phyloP scores from a whole-genome alignment of 805 yeast genomes.

The Ogataea philodendri region DNA sequence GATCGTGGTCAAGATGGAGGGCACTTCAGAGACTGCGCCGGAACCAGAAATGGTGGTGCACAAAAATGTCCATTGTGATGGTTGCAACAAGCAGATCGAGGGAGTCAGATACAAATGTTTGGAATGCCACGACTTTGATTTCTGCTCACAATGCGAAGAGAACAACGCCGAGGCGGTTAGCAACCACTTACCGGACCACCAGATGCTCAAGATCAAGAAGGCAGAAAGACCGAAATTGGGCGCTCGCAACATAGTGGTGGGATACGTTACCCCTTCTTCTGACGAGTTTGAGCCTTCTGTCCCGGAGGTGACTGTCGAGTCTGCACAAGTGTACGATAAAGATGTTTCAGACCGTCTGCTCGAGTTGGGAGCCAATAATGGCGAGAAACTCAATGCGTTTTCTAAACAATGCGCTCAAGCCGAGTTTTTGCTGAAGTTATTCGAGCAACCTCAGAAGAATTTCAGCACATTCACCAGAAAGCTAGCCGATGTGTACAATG shows the following conservation, averaged over 20 bases:
- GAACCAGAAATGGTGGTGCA: constrained; percentile 17
- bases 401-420: too few species aligned
- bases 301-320: constrained; percentile 2
- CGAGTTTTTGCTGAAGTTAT: constrained; percentile 16
- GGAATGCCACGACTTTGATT: constrained; percentile 52
- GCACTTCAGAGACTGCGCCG: constrained; percentile 10
- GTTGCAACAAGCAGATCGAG: constrained; percentile 26
- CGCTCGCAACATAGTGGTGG: constrained; percentile 2
- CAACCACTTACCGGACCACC: constrained; percentile 26
- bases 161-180: constrained; percentile 12
- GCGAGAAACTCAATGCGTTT: constrained; percentile 10
- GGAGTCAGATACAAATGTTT: constrained; percentile 53
- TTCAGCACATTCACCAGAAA: too few species aligned
- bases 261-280: neutral
- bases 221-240: constrained; percentile 16
- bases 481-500: too few species aligned
- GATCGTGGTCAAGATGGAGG: constrained; percentile 21
- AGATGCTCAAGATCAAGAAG: constrained; percentile 27
- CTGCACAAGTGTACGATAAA: constrained; percentile 3
- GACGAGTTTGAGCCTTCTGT: neutral
- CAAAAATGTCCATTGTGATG: constrained; percentile 31
- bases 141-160: constrained; percentile 45
- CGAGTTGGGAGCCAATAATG: constrained; percentile 9
- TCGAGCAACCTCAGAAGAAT: too few species aligned
- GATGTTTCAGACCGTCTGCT: constrained; percentile 7